These are phyloP conservation scores for Fraxinus nigra DNA, from an alignment of 305 asterid species.

Conservation along the genomic window DNA sequence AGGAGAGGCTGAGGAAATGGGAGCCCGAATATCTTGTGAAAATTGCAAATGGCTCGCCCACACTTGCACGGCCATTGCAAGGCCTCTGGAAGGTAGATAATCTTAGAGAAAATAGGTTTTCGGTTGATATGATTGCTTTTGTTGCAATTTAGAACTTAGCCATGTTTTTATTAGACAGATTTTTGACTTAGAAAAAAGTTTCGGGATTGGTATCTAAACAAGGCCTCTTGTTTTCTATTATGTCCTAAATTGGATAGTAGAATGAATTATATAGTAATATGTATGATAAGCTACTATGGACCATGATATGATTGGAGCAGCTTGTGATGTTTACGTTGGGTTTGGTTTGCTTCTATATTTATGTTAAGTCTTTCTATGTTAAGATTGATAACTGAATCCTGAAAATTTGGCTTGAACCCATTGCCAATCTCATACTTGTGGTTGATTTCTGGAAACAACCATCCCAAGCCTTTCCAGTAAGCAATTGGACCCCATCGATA, in stretches of 20 bases:
- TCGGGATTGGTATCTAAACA: neutral
- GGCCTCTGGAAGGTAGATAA: constrained; percentile 87
- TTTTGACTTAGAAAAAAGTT: neutral
- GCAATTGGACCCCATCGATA: neutral
- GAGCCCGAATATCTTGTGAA: constrained; percentile 74
- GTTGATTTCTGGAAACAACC: neutral
- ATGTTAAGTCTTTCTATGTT: neutral
- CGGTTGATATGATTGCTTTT: neutral
- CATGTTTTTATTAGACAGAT: neutral
- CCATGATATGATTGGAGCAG: neutral
- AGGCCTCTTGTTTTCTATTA: neutral
- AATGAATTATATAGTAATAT: neutral
- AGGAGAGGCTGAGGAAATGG: constrained; percentile 60
- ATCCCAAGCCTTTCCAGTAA: neutral
- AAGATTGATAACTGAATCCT: neutral
- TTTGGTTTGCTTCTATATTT: constrained; percentile 1
- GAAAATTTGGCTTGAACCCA: neutral
- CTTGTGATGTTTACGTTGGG: neutral
- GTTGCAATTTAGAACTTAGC: neutral
- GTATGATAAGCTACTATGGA: neutral
- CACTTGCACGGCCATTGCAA: constrained; percentile 74
- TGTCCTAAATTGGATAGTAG: neutral
- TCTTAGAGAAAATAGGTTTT: neutral
- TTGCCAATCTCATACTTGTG: neutral
- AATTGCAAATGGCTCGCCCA: constrained; percentile 68